Percentiles rank a stretch among this genome's conserved stretches.
Evolutionary conservation across 2,329 filamentous ascomycete species (phyloP).

Genomic region (Diplocarpon rosae): DNA sequence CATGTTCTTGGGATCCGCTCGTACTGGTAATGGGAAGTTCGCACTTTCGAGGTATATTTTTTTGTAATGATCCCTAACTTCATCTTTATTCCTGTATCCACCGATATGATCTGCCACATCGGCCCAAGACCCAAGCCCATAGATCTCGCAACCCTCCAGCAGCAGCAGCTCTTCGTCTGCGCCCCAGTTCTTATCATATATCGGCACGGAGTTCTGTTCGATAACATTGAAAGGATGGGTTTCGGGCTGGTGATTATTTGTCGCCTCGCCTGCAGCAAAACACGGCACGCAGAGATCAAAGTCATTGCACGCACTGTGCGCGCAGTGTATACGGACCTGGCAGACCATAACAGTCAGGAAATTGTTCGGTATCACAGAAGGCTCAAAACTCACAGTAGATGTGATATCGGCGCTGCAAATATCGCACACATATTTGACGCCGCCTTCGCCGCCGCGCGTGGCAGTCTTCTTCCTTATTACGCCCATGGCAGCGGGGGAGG

Average conservation of each 20-base stretch:
- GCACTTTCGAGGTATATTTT: constrained; percentile 75
- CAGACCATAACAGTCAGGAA: background rate
- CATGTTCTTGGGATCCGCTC: constrained; percentile 73
- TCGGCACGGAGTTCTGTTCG: constrained; percentile 96
- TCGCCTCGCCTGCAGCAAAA: constrained; percentile 71
- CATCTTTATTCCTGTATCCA: constrained; percentile 86
- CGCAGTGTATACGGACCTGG: constrained; percentile 90
- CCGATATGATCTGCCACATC: constrained; percentile 98
- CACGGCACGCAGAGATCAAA: constrained; percentile 96
- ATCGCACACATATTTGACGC: constrained; percentile 94
- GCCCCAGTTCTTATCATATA: constrained; percentile 90
- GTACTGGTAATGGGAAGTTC: constrained; percentile 75
- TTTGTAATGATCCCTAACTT: constrained; percentile 91
- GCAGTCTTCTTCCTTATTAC: constrained; percentile 94
- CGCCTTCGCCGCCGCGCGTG: constrained; percentile 72
- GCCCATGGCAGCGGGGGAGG: constrained; percentile 49
- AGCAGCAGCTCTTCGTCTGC: constrained; percentile 93
- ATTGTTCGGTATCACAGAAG: background rate
- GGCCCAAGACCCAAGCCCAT: constrained; percentile 92
- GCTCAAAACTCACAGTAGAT: constrained; percentile 60
- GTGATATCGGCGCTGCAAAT: constrained; percentile 95
- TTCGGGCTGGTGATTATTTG: constrained; percentile 74
- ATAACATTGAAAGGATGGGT: constrained; percentile 89
- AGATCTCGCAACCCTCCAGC: constrained; percentile 89
- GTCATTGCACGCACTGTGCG: constrained; percentile 65